Evolutionary conservation across 2,329 filamentous ascomycete genomes (phyloP), one percentile per base, ranked within the genome.

Genomic region (Pseudocercospora fuligena): DNA sequence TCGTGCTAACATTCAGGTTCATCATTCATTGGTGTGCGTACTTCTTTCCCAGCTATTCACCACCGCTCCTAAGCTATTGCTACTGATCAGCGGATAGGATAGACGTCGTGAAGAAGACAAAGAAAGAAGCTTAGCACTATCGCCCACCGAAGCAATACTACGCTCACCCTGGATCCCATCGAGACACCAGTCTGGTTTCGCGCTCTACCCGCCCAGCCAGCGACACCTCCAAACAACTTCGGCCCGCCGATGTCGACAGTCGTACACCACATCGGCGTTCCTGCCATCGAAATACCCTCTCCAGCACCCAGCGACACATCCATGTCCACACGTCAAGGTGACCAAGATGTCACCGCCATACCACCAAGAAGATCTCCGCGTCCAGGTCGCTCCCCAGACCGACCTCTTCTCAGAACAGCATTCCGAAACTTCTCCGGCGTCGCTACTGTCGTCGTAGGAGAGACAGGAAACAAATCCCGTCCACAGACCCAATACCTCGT

Each of bases 401-500:
- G 78, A 67, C 69, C 76, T 70, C 47, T 75, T 67, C 71, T 84
- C 70, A 73, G 78, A 74, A 68, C 79, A 3, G 72, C 70, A 5
- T 78, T 79, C 69, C 75, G 79, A 21, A 78, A 78, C 56, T 78
- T 83, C 68, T 75, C 78, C 51, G 77, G 78, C 63, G 77, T 82
- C 66, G 79, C 79, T 6, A 78, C 76, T 2, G 68, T 80, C 19
- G 46, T 78, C 56, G 76, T 85, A 31, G 82, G 83, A 27, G 75
- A 78, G 46, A 57, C 70, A 33, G 62, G 54, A 21, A 66, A 69
- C 58, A 73, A 73, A 33, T 60, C 58, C 14, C 64, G 73, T 23
- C 74, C 77, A 11, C 69, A 73, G 21, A 80, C 77, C 5, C 78
- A 74, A 16, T 85, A 83, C 71, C 75, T 79, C 60, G 75, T 86